These are phyloP conservation scores for Prototheca wickerhamii DNA, from an alignment of 163 green algal genomes.

Conservation along the genomic window DNA sequence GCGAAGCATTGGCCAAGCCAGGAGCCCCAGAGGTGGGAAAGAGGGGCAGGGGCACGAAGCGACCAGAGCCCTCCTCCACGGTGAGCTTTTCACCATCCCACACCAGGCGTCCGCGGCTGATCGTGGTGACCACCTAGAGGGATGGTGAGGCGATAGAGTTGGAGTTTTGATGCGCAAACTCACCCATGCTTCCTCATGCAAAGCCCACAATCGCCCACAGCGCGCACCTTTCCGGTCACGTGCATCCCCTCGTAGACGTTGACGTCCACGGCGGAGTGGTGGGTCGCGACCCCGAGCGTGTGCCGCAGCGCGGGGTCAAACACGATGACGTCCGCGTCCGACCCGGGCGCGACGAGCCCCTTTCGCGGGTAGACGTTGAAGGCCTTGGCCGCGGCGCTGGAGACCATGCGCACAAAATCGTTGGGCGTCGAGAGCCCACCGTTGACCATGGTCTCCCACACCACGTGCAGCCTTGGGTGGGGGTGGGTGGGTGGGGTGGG, in stretches of 20 bases:
- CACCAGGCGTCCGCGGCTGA: constrained; percentile 75
- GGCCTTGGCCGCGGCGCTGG: constrained; percentile 63
- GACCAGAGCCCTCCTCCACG: constrained; percentile 48
- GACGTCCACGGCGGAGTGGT: constrained; percentile 82
- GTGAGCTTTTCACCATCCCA: constrained; percentile 70
- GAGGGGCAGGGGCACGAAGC: constrained; percentile 24
- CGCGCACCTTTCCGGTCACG: constrained; percentile 46
- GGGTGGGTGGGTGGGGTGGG: neutral
- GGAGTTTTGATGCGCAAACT: neutral
- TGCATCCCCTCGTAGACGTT: constrained; percentile 88
- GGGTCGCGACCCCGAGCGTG: constrained; percentile 55
- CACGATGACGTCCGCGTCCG: constrained; percentile 89
- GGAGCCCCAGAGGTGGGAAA: too few species aligned
- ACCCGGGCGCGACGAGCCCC: constrained; percentile 50
- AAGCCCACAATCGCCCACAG: neutral
- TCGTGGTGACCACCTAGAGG: constrained; percentile 62
- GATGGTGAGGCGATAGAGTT: neutral
- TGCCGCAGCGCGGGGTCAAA: constrained; percentile 72
- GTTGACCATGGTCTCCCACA: constrained; percentile 37
- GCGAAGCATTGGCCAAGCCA: too few species aligned
- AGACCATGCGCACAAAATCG: constrained; percentile 76
- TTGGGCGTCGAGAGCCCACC: constrained; percentile 61
- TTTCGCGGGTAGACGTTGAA: constrained; percentile 94
- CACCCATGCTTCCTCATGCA: neutral
- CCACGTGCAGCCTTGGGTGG: constrained; percentile 20